phyloP scores from a whole-genome alignment of 345 rosid genomes.

The Brassica juncea region DNA sequence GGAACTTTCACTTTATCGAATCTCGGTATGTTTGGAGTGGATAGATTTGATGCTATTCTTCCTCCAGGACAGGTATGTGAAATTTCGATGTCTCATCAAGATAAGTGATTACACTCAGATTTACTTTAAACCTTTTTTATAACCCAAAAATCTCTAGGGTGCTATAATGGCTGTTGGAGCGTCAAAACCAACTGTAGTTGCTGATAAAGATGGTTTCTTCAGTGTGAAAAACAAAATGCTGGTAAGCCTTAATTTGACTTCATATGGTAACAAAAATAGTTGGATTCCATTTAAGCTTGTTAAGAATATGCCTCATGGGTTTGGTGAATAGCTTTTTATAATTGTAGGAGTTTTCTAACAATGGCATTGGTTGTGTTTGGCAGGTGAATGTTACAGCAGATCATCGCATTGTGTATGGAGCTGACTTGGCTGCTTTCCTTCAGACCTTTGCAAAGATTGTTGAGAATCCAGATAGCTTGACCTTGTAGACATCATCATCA shows the following conservation, averaged over 20 bases:
- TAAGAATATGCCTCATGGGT: neutral
- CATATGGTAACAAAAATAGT: neutral
- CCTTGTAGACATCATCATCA: conserved; percentile 50
- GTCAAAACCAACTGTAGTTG: conserved; percentile 85
- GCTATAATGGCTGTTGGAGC: conserved; percentile 99
- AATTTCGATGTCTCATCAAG: neutral
- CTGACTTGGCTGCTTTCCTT: conserved; percentile 93
- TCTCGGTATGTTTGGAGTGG: conserved; percentile 95
- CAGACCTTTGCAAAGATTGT: conserved; percentile 88
- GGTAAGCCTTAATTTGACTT: conserved; percentile 48
- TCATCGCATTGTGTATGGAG: conserved; percentile 88
- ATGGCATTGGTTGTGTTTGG: conserved; percentile 13
- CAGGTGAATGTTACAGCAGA: conserved; percentile 99
- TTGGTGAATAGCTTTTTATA: neutral
- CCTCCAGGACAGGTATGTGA: conserved; percentile 84
- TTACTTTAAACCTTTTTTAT: neutral
- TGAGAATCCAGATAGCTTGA: conserved; percentile 81
- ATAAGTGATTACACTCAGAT: neutral
- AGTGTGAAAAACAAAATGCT: conserved; percentile 83
- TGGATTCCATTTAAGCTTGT: neutral
- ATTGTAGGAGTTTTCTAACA: neutral
- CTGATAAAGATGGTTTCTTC: conserved; percentile 89
- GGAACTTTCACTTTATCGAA: conserved; percentile 95
- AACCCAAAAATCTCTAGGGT: conserved; percentile 57
- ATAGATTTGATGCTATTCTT: conserved; percentile 96